phyloP scores from a whole-genome alignment of 164 flowering plant species.

The Stephania japonica region DNA sequence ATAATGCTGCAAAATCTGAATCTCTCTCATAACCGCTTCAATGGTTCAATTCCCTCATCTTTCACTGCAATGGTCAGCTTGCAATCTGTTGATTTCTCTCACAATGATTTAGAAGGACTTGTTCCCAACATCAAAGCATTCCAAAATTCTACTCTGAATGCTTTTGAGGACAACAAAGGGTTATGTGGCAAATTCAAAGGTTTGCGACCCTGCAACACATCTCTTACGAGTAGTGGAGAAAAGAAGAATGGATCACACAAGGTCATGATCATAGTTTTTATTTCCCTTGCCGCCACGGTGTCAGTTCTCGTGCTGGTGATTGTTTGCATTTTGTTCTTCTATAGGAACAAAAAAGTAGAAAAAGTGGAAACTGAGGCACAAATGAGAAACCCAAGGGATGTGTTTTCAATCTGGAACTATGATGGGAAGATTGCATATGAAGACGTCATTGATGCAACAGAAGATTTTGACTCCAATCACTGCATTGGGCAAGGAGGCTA shows the following conservation, averaged over 20 bases:
- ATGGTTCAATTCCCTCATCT: not conserved
- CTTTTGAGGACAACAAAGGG: not conserved
- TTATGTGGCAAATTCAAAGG: not conserved
- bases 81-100: not conserved
- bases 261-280: not conserved
- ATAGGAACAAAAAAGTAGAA: not conserved
- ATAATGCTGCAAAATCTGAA: not conserved
- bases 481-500: conserved; percentile 88
- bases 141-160: not conserved
- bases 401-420: not conserved
- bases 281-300: not conserved
- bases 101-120: conserved; percentile 1
- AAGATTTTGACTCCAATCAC: conserved; percentile 59
- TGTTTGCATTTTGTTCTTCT: not conserved
- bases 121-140: conserved; percentile 4
- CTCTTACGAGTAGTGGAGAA: not conserved
- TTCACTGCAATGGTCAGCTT: not conserved
- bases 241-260: not conserved
- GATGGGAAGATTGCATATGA: conserved; percentile 1
- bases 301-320: not conserved
- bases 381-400: not conserved
- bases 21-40: conserved; percentile 1
- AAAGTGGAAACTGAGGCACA: not conserved
- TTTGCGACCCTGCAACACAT: not conserved
- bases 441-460: conserved; percentile 27